Conservation (phyloP, 1,284 basidiomycete genomes). For the Stygiomarasmius scandens region DNA sequence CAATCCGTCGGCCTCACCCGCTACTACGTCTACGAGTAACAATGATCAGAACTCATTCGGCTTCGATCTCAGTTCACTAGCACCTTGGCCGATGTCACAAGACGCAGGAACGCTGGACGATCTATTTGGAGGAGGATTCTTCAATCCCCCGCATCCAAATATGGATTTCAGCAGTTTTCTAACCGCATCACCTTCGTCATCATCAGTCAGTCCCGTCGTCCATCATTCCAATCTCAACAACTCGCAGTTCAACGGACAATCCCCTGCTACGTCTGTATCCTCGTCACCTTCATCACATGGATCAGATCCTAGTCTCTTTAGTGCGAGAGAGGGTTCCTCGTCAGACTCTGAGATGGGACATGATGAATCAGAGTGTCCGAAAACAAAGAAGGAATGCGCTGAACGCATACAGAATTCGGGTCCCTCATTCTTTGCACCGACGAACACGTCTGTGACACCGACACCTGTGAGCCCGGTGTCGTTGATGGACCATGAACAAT, state of each 20-base stretch:
- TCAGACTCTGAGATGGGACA: slow-evolving; percentile 34
- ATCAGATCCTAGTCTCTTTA: slow-evolving; percentile 43
- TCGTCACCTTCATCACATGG: slow-evolving; percentile 32
- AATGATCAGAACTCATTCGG: slow-evolving; percentile 35
- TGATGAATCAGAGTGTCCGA: slow-evolving; percentile 46
- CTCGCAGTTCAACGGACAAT: slow-evolving; percentile 23
- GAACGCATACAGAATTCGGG: slow-evolving; percentile 50
- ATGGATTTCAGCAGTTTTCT: slow-evolving; percentile 50
- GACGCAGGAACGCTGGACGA: slow-evolving; percentile 54
- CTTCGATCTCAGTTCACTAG: slow-evolving; percentile 41
- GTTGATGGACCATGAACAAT: slow-evolving; percentile 25
- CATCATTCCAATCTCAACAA: slow-evolving; percentile 39
- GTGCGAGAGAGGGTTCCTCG: slow-evolving; percentile 35
- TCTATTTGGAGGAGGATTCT: slow-evolving; percentile 56
- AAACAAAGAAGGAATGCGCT: slow-evolving; percentile 57
- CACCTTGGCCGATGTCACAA: slow-evolving; percentile 39
- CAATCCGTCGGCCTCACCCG: slow-evolving; percentile 16
- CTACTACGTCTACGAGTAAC: slow-evolving; percentile 22
- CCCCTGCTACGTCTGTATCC: slow-evolving; percentile 31
- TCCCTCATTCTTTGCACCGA: slow-evolving; percentile 47
- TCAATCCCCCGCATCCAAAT: slow-evolving; percentile 37
- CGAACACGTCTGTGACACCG: slow-evolving; percentile 25
- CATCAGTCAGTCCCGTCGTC: slow-evolving; percentile 56
- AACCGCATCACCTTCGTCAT: slow-evolving; percentile 37
- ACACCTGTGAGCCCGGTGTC: slow-evolving; percentile 3